Evolutionary conservation across 2,329 filamentous ascomycete genomes (phyloP).

Genomic region (Cytospora schulzeri): DNA sequence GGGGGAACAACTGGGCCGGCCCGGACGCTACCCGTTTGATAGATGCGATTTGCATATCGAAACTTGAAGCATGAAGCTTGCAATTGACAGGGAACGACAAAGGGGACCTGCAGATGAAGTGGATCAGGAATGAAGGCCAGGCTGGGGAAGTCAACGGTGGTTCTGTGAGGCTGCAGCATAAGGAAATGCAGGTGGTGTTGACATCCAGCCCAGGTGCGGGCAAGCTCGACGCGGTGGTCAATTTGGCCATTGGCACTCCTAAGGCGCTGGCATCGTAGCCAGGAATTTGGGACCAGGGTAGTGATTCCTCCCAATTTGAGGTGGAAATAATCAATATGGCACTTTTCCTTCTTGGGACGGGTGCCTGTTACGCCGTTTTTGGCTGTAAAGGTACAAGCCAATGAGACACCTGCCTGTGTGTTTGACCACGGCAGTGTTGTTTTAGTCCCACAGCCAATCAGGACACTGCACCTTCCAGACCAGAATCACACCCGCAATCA

Average conservation of each 20-base stretch:
- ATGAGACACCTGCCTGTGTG: not conserved
- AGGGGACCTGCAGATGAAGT: not conserved
- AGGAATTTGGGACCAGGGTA: not conserved
- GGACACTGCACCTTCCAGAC: slow-evolving; percentile 23
- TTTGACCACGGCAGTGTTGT: not conserved
- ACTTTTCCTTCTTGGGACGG: not conserved
- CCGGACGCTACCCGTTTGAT: not conserved
- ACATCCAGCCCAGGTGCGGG: not conserved
- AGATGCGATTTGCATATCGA: not conserved
- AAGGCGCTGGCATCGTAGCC: not conserved
- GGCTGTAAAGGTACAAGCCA: not conserved
- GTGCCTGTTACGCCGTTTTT: not conserved
- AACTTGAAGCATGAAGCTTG: not conserved
- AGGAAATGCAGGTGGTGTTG: not conserved
- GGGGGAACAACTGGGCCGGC: not conserved
- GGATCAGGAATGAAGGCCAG: not conserved
- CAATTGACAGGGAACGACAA: not conserved
- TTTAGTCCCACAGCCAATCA: not conserved
- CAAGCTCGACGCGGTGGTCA: not conserved
- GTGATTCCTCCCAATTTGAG: not conserved
- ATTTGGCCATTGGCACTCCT: not conserved
- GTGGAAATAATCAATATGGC: not conserved
- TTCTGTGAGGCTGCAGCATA: not conserved
- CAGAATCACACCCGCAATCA: slow-evolving; percentile 48
- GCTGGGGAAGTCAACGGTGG: not conserved